Evolutionary conservation across 2,329 filamentous ascomycete genomes (phyloP), one percentile per base, ranked within the genome.

Genomic region (Neofusicoccum sp.): DNA sequence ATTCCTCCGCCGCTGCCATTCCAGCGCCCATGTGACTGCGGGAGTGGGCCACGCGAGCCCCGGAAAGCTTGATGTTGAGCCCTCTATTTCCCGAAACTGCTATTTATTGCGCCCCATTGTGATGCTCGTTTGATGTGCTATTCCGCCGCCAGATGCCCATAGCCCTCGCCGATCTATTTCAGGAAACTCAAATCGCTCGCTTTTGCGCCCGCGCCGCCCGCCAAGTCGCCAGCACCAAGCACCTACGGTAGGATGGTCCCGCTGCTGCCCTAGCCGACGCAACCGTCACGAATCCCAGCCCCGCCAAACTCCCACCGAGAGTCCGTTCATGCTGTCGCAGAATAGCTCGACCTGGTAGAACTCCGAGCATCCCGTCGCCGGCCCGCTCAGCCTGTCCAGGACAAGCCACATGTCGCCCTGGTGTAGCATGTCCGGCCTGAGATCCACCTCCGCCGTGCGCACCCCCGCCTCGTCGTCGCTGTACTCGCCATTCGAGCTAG

Each of bases 351-450:
- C 74, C 6, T 76, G 72, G 62, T 91, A 83, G 63, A 79, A 76
- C 71, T 85, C 82, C 61, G 79, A 79, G 59, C 69, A 71, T 61
- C 74, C 71, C 44, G 74, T 81, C 4, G 78, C 77, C 48, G 80
- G 81, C 9, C 83, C 84, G n/a, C 87, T 90, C 70, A 94, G 84
- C 67, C 90, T 84, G 76, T 97, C 93, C 45, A 97, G 80, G 5
- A 97, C 89, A 60, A 97, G 80, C 89, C 90, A 96, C 63, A 93
- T 74, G 16, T 88, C 88, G 22, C 84, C 84, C 8, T 77, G 77
- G 34, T 77, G 39, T 22, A 33, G 11, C 66, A 84, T 76, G n/a
- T 80, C 82, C 0, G 91, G 89, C 48, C 87, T 86, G 45, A 97
- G 77, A 76, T 96, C 89, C 58, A 96, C 83, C 66, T 94, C 89